These are phyloP conservation scores for Aurantiochytrium sp. DNA, from an alignment of 108 stramenopile genomes.

Conservation along the genomic window DNA sequence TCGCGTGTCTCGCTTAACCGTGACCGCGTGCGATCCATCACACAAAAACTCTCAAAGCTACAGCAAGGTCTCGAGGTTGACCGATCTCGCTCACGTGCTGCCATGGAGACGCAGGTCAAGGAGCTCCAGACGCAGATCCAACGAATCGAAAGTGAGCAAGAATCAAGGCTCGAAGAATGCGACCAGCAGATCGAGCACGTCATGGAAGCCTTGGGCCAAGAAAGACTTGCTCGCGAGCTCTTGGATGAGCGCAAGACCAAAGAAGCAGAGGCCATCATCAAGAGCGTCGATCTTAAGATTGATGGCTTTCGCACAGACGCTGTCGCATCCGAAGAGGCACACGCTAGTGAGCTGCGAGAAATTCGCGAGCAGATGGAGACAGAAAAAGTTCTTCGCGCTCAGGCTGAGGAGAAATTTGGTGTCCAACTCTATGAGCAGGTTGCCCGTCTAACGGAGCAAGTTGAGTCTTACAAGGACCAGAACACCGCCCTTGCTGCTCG, in stretches of 20 bases:
- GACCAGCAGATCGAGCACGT: constrained; percentile 13
- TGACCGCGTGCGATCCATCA: background rate
- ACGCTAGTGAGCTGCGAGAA: background rate
- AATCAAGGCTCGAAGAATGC: background rate
- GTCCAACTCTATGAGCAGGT: background rate
- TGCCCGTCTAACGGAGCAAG: background rate
- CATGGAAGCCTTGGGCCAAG: background rate
- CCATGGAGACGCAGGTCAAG: background rate
- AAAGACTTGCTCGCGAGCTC: constrained; percentile 1
- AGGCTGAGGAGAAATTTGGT: constrained; percentile 1
- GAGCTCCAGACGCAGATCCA: background rate
- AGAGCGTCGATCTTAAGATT: background rate
- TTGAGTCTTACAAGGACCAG: background rate
- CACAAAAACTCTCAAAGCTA: constrained; percentile 2
- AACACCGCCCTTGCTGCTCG: background rate
- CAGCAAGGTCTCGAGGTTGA: constrained; percentile 6
- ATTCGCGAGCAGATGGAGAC: background rate
- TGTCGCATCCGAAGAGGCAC: background rate
- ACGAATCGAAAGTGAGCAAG: background rate
- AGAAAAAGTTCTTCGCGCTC: background rate
- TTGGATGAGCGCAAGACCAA: constrained; percentile 12
- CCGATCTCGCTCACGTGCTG: background rate
- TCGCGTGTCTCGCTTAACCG: background rate
- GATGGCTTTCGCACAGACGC: background rate
- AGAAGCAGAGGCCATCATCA: background rate